Evolutionary conservation across 2,329 filamentous ascomycete species (phyloP).

Genomic region (Cladophialophora immunda): DNA sequence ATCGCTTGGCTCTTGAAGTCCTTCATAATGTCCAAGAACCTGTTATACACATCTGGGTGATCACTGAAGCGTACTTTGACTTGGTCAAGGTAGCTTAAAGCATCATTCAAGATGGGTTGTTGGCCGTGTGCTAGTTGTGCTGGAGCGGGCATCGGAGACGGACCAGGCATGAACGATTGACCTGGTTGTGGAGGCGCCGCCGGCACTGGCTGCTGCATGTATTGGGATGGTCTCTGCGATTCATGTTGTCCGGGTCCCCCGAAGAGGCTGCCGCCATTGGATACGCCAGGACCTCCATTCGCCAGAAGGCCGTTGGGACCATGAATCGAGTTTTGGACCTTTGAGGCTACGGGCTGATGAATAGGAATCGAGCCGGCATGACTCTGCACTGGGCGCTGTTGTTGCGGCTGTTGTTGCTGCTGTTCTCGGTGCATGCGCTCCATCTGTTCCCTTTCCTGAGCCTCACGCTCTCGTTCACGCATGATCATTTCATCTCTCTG

Average conservation of each 20-base stretch:
- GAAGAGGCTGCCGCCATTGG: conserved; percentile 68
- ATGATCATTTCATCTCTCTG: conserved; percentile 62
- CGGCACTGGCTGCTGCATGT: conserved; percentile 65
- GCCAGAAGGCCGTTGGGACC: conserved; percentile 88
- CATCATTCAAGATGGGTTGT: conserved; percentile 83
- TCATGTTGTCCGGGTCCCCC: conserved; percentile 50
- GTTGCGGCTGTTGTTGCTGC: conserved; percentile 51
- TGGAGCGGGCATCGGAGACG: conserved; percentile 58
- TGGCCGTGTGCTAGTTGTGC: conserved; percentile 76
- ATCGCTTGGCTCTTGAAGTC: conserved; percentile 99
- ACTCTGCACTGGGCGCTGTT: conserved; percentile 81
- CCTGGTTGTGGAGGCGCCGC: conserved; percentile 60
- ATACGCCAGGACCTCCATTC: conserved; percentile 70
- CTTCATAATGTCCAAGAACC: conserved; percentile 99
- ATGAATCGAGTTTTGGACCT: conserved; percentile 82
- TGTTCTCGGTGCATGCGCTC: conserved; percentile 71
- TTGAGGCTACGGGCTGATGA: conserved; percentile 90
- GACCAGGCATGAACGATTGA: conserved; percentile 56
- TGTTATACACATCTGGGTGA: conserved; percentile 95
- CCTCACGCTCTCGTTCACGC: conserved; percentile 60
- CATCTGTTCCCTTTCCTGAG: conserved; percentile 65
- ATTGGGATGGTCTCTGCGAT: conserved; percentile 66
- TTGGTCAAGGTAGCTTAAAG: conserved; percentile 94
- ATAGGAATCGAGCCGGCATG: conserved; percentile 88
- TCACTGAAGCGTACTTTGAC: conserved; percentile 98